Percentiles rank a stretch among this genome's conserved stretches.
Conservation (phyloP, 78 protist genomes). For the Dictyostelium firmibasis region DNA sequence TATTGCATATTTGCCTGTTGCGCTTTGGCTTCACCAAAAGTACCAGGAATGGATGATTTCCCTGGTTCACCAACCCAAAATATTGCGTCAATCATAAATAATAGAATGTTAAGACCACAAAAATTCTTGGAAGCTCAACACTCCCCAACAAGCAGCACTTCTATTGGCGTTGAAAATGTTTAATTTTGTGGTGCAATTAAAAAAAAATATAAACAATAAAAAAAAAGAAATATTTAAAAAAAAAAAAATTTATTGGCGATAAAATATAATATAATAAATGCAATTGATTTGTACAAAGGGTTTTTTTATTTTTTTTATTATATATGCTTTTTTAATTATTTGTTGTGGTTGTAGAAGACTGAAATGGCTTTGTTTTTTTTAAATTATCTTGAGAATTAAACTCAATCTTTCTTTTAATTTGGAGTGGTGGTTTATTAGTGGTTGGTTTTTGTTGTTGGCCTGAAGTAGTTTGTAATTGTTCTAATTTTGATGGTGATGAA, state of each 20-base stretch:
- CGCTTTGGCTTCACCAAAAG: not conserved
- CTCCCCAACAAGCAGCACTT: not conserved
- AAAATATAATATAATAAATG: not conserved
- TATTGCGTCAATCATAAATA: not conserved
- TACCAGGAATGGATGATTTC: not conserved
- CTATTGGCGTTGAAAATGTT: not conserved
- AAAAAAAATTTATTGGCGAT: too few relatives aligned
- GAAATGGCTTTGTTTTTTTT: conserved; percentile 42
- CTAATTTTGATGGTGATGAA: not conserved
- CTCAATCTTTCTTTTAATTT: conserved; percentile 8
- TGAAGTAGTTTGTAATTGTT: not conserved
- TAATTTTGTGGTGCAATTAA: not conserved
- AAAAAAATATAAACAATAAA: not conserved
- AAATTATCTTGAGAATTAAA: not conserved
- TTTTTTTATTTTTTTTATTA: not conserved
- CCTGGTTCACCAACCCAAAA: not conserved
- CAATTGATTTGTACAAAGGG: not conserved
- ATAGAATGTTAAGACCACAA: conserved; percentile 28
- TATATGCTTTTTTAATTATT: not conserved
- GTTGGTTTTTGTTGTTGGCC: not conserved
- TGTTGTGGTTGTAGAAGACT: not conserved
- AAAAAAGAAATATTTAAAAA: not conserved
- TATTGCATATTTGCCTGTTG: not conserved
- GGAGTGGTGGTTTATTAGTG: not conserved
- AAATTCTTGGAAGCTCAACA: conserved; percentile 25